Conservation (phyloP, 176 grass and related monocot genomes). For the Alopecurus myosuroides region DNA sequence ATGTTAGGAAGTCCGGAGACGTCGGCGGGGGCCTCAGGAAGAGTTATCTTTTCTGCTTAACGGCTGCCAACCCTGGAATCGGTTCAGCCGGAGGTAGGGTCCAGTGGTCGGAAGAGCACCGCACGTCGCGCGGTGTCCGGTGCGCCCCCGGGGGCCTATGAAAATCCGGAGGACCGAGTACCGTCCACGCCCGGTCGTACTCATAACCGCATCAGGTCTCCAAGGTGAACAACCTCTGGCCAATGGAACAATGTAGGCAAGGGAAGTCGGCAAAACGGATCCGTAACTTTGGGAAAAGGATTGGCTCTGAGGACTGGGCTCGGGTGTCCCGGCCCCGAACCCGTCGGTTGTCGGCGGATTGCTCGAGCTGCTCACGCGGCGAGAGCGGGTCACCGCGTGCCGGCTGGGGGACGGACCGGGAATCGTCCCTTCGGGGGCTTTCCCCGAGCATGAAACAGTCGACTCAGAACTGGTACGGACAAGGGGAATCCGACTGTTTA, state of each 20-base stretch:
- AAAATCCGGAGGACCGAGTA: slow-evolving; percentile 71
- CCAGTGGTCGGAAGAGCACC: slow-evolving; percentile 63
- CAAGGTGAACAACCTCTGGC: slow-evolving; percentile 70
- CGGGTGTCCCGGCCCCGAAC: slow-evolving; percentile 50
- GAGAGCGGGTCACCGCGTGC: slow-evolving; percentile 28
- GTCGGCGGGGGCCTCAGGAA: slow-evolving; percentile 50
- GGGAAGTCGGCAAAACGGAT: slow-evolving; percentile 83
- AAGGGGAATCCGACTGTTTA: slow-evolving; percentile 81
- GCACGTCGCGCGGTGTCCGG: slow-evolving; percentile 56
- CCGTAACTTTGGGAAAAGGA: slow-evolving; percentile 72
- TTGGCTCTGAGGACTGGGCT: slow-evolving; percentile 72
- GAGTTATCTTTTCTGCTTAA: slow-evolving; percentile 57
- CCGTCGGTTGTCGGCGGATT: slow-evolving; percentile 29
- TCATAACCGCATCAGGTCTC: slow-evolving; percentile 60
- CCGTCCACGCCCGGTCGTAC: slow-evolving; percentile 51
- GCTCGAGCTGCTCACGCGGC: slow-evolving; percentile 22
- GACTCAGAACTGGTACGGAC: slow-evolving; percentile 64
- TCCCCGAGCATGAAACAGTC: slow-evolving; percentile 24
- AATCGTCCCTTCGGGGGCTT: too few relatives aligned
- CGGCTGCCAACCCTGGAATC: slow-evolving; percentile 58
- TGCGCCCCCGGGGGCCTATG: slow-evolving; percentile 52
- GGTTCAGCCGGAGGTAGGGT: slow-evolving; percentile 67
- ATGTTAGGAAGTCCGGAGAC: slow-evolving; percentile 56
- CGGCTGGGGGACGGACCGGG: neutral
- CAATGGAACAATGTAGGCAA: slow-evolving; percentile 91